Evolutionary conservation across 495 filamentous ascomycete genomes (phyloP), one percentile per base, ranked within the genome.

Genomic region (Aspergillus incahuasiensis): DNA sequence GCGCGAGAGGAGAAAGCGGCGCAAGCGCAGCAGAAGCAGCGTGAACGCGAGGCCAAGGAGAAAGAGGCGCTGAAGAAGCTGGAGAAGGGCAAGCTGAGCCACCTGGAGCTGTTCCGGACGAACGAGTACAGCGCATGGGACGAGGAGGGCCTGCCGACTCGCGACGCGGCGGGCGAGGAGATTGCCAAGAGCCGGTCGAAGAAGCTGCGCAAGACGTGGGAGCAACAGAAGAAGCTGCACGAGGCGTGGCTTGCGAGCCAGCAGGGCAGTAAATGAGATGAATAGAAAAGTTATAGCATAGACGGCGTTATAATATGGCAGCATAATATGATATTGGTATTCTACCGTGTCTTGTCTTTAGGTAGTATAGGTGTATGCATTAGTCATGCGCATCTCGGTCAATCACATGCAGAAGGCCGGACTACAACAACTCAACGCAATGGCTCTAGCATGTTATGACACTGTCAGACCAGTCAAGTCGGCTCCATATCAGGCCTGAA

Each of bases 201-300:
- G 80, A 95, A 90, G 80, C 67, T 97, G 34, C 85, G 73, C 74
- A 97, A 97, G 77, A 89, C 90, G 24, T 95, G 89, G 90, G 89
- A 95, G 65, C 84, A 76, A 68, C 94, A 97, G 77, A 95, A 88
- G 79, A 95, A 90, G 79, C 62, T 81, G 54, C 88, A 96, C 67
- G 88, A 95, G 68, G 73, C 68, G 54, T 89, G 75, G 82, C 62
- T 78, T 62, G 76, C 66, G 16, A 67, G 60, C 21, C 73, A 74
- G 20, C 28, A 56, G 42, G 52, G 19, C 6, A 56, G 54, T 41
- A 46, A 52, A 46, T 56, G 49, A 52, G 41, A 47, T 11, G 15
- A 19, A 43, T 52, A 43, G 24, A 52, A 52, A 52, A 43, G 49
- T 52, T 44, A 53, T 49, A 42, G 54, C 54, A 56, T 56, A 16